Evolutionary conservation across 2,329 filamentous ascomycete species (phyloP).

Genomic region (Celoporthe dispersa): DNA sequence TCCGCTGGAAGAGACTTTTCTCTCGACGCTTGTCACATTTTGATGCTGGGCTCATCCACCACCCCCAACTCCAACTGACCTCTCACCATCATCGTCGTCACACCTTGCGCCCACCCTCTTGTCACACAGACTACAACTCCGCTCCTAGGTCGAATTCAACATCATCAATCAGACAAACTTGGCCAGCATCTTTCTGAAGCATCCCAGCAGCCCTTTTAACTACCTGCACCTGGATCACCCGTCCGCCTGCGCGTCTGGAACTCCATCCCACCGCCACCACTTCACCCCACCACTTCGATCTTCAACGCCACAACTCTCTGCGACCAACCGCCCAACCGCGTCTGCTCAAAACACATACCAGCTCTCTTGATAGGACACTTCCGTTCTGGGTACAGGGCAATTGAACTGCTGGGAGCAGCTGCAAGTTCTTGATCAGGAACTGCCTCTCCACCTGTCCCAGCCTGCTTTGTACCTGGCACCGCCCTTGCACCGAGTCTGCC

Average conservation of each 20-base stretch:
- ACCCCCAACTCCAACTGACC: background rate
- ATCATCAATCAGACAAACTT: background rate
- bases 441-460: background rate
- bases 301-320: background rate
- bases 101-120: conserved; percentile 4
- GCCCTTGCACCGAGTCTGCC: background rate
- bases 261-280: background rate
- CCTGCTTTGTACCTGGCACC: background rate
- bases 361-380: background rate
- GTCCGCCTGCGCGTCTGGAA: background rate
- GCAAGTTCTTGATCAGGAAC: background rate
- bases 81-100: background rate
- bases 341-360: background rate
- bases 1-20: conserved; percentile 24
- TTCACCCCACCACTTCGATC: conserved; percentile 4
- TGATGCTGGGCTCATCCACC: conserved; percentile 8
- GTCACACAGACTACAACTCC: background rate
- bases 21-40: conserved; percentile 13
- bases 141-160: background rate
- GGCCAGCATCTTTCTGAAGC: background rate
- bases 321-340: background rate
- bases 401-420: background rate
- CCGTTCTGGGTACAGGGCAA: background rate
- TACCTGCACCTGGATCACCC: background rate
- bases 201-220: conserved; percentile 1